Evolutionary conservation across 495 filamentous ascomycete genomes (phyloP).

Genomic region (Lophiotrema nucula): DNA sequence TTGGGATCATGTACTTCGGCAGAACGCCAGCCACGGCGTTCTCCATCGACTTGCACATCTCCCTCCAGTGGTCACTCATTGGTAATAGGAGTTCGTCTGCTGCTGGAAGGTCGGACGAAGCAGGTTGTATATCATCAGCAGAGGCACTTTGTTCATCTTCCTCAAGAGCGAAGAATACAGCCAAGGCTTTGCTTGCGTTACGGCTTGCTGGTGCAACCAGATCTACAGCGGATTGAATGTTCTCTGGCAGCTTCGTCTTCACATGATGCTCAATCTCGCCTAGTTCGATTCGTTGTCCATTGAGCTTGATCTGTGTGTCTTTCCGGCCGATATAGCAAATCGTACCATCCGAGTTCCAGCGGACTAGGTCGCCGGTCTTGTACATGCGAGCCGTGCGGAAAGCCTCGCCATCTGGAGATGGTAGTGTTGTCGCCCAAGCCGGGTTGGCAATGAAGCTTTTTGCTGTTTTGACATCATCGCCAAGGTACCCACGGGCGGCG

Average conservation of each 20-base stretch:
- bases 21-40: conserved; percentile 16
- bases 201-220: conserved; percentile 27
- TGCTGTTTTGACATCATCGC: conserved; percentile 22
- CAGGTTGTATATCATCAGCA: conserved; percentile 1
- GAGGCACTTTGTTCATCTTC: neutral
- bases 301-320: conserved; percentile 44
- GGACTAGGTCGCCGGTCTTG: conserved; percentile 45
- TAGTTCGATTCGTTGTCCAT: conserved; percentile 45
- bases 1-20: conserved; percentile 28
- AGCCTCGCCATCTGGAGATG: neutral
- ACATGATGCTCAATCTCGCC: conserved; percentile 59
- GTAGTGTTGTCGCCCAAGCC: conserved; percentile 5
- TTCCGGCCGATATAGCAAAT: conserved; percentile 47
- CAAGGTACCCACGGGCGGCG: conserved; percentile 31
- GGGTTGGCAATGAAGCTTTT: conserved; percentile 25
- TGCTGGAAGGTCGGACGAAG: conserved; percentile 6
- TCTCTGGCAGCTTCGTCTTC: conserved; percentile 32
- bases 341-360: conserved; percentile 46
- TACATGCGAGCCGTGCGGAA: conserved; percentile 30
- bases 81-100: conserved; percentile 21
- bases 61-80: conserved; percentile 8
- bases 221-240: conserved; percentile 19
- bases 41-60: conserved; percentile 27
- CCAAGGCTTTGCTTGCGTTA: conserved; percentile 16
- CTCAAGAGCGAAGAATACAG: conserved; percentile 20